Base-by-base conservation (phyloP, 202 grass and related monocot genomes). In the Panicum virgatum region DNA sequence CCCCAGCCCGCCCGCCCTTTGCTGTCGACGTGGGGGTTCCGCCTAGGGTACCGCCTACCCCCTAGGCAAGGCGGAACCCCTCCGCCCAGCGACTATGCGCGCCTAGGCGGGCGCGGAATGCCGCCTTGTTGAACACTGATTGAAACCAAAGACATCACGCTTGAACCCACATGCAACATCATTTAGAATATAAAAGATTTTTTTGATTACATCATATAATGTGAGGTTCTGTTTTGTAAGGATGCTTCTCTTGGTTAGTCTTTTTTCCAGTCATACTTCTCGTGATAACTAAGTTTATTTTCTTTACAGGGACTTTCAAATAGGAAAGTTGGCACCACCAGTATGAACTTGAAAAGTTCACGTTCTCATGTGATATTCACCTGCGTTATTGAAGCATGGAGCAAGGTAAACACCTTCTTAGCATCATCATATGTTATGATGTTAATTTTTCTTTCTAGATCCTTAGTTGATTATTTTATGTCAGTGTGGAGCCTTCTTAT, bases 321-420 rank as follows among this genome's bases (percentile, higher is more conserved):
- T 30, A 96, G 92, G 89, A 98, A 93, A 93, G 80, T 96, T 69
- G 96, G 96, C 56, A 84, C 89, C 5, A 93, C 85, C 47, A 93
- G 90, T 65, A 87, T 90, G 87, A 96, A 98, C 73, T 96, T 92
- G 61, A 98, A 93, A 86, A 96, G 93, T 81, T 98, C 96, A 54
- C 89, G 96, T 85, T 98, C 96, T 68, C 96, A 98, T 80, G 83
- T 95, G 54, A 87, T 98, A 66, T 92, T 98, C 77, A 98, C 88
- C 74, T 96, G 93, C 30, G 61, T 93, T 42, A 80, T 98, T 78
- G 96, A 96, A 93, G 90, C 92, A 73, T 98, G 96, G 96, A 88
- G 88, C 85, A 96, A 98, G 96, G 96, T 93, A 93, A 76, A 48
- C 16, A 68, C 15, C 19, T 65, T 68, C 27, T 67, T 70, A 74